These are phyloP conservation scores for Penicillium sp. DNA, from an alignment of 2,329 filamentous ascomycete genomes.

Conservation along the genomic window DNA sequence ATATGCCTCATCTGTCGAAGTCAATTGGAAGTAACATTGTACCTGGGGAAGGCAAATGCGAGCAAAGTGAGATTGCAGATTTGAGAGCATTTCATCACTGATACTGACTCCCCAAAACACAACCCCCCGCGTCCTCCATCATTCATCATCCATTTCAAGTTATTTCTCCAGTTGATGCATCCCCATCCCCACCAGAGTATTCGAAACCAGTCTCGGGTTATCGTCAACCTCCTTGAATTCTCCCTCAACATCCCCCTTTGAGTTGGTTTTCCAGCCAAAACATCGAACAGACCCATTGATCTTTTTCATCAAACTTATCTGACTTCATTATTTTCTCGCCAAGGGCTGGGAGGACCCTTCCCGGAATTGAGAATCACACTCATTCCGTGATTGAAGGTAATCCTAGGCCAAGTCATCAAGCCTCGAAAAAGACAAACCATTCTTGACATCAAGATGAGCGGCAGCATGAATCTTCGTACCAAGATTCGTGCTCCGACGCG, in stretches of 20 bases:
- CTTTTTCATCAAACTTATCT: neutral
- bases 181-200: neutral
- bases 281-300: neutral
- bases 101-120: neutral
- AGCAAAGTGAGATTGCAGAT: neutral
- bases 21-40: neutral
- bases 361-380: neutral
- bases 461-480: constrained; percentile 34
- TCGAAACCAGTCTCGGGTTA: neutral
- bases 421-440: neutral
- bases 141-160: neutral
- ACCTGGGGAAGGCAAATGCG: neutral
- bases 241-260: neutral
- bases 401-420: neutral
- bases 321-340: neutral
- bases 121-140: neutral
- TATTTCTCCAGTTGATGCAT: neutral
- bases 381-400: neutral
- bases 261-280: neutral
- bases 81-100: neutral
- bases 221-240: neutral
- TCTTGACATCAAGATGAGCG: constrained; percentile 3
- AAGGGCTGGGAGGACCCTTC: neutral
- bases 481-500: constrained; percentile 31
- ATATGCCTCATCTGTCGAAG: neutral